A percentile compares a stretch with the other conserved stretches of the same genome.
Evolutionary conservation across 1,139 yeast genomes (phyloP).

Genomic region (Wickerhamiella infanticola): DNA sequence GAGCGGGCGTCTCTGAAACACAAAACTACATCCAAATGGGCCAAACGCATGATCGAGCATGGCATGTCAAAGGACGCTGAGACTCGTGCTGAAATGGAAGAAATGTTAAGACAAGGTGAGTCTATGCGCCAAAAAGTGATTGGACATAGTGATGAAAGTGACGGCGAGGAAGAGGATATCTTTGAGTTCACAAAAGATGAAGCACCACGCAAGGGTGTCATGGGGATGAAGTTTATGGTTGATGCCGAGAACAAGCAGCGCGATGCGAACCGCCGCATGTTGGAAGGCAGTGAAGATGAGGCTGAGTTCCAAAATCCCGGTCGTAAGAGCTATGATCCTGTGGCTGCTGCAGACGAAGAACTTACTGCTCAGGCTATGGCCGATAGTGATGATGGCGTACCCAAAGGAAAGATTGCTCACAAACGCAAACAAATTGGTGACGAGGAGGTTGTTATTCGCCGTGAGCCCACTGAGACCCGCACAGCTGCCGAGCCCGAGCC

Average conservation of each 20-base stretch:
- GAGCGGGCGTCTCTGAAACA: slow-evolving; percentile 89
- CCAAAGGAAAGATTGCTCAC: slow-evolving; percentile 20
- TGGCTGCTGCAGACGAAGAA: slow-evolving; percentile 20
- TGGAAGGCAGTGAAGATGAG: slow-evolving; percentile 25
- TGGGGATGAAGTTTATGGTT: slow-evolving; percentile 90
- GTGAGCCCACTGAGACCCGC: slow-evolving; percentile 4
- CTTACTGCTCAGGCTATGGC: slow-evolving; percentile 33
- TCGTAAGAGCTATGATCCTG: slow-evolving; percentile 70
- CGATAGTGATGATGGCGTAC: slow-evolving; percentile 38
- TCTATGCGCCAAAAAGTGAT: slow-evolving; percentile 55
- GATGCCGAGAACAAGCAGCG: slow-evolving; percentile 35
- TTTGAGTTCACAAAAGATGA: slow-evolving; percentile 23
- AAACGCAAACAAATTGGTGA: slow-evolving; percentile 5
- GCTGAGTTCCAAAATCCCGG: slow-evolving; percentile 44
- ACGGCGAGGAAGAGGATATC: slow-evolving; percentile 28
- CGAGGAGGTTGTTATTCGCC: slow-evolving; percentile 3
- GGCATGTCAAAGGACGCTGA: slow-evolving; percentile 80
- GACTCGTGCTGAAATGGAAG: slow-evolving; percentile 80
- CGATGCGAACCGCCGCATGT: slow-evolving; percentile 18
- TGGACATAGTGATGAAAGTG: slow-evolving; percentile 45
- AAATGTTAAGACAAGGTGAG: slow-evolving; percentile 83
- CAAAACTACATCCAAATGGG: slow-evolving; percentile 82
- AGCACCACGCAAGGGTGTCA: slow-evolving; percentile 61
- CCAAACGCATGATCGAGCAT: slow-evolving; percentile 73
- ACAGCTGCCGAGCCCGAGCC: slow-evolving; percentile 1